Base-by-base conservation (phyloP, 2,329 filamentous ascomycete genomes). In the Diaporthe eres region DNA sequence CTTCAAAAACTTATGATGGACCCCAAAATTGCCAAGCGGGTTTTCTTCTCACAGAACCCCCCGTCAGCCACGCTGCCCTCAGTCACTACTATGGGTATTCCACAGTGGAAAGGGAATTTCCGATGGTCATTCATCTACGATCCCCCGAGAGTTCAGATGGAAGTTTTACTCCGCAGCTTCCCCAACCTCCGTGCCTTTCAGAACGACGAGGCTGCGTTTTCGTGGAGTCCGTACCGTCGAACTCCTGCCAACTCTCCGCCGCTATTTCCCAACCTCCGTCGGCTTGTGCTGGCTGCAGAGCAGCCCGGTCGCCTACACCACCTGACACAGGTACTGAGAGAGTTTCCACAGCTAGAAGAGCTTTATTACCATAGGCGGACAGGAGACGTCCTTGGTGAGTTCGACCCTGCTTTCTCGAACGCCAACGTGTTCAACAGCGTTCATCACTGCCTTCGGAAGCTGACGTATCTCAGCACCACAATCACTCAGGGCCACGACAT, bases 311-410 rank as follows among this genome's bases (percentile, higher is more conserved):
- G 31, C 3, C 63, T 68, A 2, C 12, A 17, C 1, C 19, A 53
- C 2, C 17, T 68, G 8, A 51, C 47, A 17, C 28, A n/a, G 22
- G 22, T 68, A 0, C 13, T 68, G 28, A 13, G 12, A 1, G 63
- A 68, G 44, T 68, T 68, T 25, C 63, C 63, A 0, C 12, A 51
- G 0, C 44, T 68, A 3, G 28, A 68, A 13, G 44, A 37, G 19
- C 4, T 68, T 1, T n/a, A 34, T 37, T 53, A 17, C 3, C 3
- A 25, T 31, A 12, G 57, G 22, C 17, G 34, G 19, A 12, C 22
- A 8, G 6, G 19, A n/a, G 4, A 7, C 2, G 1, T 0, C 31
- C 1, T 12, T 6, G 57, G 34, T 7, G 34, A 6, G 4, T 9
- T 13, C 17, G 13, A 37, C 13, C 22, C 13, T 3, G 6, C 10